Conservation (phyloP, 2,329 filamentous ascomycete genomes). For the Sporothrix mexicana region DNA sequence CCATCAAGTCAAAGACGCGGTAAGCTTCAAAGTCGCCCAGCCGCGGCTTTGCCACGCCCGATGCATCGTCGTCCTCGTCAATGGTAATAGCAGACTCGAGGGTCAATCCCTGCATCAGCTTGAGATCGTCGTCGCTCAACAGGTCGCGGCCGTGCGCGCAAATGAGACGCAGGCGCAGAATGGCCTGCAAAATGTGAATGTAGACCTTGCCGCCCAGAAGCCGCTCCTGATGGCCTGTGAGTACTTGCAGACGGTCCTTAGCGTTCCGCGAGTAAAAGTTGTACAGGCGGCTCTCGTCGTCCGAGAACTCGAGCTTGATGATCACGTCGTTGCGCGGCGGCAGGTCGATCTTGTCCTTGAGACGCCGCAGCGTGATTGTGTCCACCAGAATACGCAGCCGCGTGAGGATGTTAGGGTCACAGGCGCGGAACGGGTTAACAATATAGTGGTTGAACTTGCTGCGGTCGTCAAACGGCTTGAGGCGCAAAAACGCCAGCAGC, state of each 20-base stretch:
- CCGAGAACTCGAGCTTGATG: constrained; percentile 74
- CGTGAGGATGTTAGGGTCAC: constrained; percentile 80
- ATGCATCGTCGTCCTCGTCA: constrained; percentile 73
- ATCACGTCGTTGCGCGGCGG: constrained; percentile 75
- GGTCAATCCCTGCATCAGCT: constrained; percentile 79
- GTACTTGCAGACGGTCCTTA: constrained; percentile 76
- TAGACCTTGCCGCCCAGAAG: constrained; percentile 85
- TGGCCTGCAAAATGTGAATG: constrained; percentile 89
- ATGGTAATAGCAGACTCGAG: constrained; percentile 86
- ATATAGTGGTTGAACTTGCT: constrained; percentile 79
- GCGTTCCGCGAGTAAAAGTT: constrained; percentile 84
- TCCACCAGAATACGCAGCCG: constrained; percentile 89
- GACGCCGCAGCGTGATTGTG: constrained; percentile 87
- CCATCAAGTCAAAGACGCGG: constrained; percentile 82
- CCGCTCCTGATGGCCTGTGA: constrained; percentile 68
- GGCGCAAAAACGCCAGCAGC: constrained; percentile 80
- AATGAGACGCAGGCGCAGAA: constrained; percentile 84
- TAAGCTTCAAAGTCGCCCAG: constrained; percentile 77
- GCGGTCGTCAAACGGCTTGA: constrained; percentile 83
- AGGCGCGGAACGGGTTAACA: constrained; percentile 82
- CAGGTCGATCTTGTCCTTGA: constrained; percentile 90
- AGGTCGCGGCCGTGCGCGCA: constrained; percentile 95
- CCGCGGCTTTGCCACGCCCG: constrained; percentile 53
- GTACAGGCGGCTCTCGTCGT: constrained; percentile 78
- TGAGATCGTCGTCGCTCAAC: constrained; percentile 81